These are phyloP conservation scores for Rhododendron simsii DNA, from an alignment of 148 eudicot genomes.

Conservation along the genomic window DNA sequence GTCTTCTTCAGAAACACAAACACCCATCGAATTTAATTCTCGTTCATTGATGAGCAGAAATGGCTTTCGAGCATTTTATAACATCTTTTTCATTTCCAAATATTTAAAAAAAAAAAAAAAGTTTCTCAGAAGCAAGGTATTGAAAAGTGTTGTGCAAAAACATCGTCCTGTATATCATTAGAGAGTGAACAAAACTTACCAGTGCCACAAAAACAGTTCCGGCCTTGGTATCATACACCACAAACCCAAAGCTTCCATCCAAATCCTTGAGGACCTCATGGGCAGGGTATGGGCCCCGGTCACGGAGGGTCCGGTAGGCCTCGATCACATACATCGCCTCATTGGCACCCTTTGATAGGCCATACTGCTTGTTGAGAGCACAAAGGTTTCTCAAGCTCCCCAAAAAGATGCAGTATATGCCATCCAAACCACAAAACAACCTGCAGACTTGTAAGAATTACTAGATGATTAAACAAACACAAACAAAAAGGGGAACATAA, in stretches of 20 bases:
- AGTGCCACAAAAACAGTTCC: constrained; percentile 66
- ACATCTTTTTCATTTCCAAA: neutral
- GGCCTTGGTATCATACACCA: constrained; percentile 62
- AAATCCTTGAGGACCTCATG: constrained; percentile 75
- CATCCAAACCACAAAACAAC: constrained; percentile 66
- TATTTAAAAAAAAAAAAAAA: neutral
- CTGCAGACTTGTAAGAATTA: constrained; percentile 21
- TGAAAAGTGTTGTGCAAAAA: neutral
- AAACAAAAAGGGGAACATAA: no score
- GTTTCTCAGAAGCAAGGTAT: neutral
- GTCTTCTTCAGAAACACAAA: neutral
- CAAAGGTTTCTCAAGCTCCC: constrained; percentile 64
- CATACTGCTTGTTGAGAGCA: constrained; percentile 66
- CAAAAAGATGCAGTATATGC: constrained; percentile 69
- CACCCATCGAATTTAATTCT: neutral
- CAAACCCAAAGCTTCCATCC: constrained; percentile 88
- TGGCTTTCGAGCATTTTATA: neutral
- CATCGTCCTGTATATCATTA: neutral
- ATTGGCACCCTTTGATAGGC: constrained; percentile 55
- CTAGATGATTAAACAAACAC: neutral
- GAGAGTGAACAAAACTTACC: constrained; percentile 33
- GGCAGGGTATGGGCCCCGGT: constrained; percentile 88
- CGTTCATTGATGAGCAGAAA: neutral
- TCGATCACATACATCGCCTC: constrained; percentile 74
- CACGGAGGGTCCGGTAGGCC: constrained; percentile 86